These are phyloP conservation scores for Lumnitzera racemosa DNA, from an alignment of 345 rosid genomes.

Conservation along the genomic window DNA sequence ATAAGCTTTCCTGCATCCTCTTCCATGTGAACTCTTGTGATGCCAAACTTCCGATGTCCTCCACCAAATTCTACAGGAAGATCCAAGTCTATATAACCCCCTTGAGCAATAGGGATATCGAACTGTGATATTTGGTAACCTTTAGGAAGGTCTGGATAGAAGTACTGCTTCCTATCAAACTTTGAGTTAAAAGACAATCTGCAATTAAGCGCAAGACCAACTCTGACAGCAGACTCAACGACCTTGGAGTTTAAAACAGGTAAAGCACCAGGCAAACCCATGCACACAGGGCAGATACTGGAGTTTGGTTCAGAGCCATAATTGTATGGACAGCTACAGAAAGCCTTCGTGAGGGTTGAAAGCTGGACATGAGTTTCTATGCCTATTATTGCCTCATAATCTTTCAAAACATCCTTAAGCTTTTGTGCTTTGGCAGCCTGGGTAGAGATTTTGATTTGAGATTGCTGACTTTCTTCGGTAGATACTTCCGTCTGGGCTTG, in stretches of 20 bases:
- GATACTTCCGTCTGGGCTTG: conserved; percentile 32
- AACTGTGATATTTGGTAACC: conserved; percentile 96
- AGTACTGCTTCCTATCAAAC: conserved; percentile 94
- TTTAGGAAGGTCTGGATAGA: conserved; percentile 95
- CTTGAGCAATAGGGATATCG: conserved; percentile 80
- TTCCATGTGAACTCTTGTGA: conserved; percentile 97
- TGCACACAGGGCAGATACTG: conserved; percentile 76
- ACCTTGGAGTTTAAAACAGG: conserved; percentile 84
- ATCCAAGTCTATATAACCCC: conserved; percentile 77
- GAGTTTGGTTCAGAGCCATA: conserved; percentile 76
- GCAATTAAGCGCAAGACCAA: conserved; percentile 89
- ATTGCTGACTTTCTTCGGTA: conserved; percentile 41
- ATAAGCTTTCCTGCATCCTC: conserved; percentile 95
- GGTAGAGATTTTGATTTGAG: conserved; percentile 36
- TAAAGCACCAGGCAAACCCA: conserved; percentile 96
- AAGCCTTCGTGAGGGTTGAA: conserved; percentile 79
- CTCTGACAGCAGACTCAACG: conserved; percentile 70
- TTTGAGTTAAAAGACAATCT: conserved; percentile 70
- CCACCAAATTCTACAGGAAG: conserved; percentile 89
- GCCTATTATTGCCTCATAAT: conserved; percentile 82
- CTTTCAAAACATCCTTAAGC: conserved; percentile 41
- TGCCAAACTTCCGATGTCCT: conserved; percentile 79
- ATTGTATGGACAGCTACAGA: conserved; percentile 78
- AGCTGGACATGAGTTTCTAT: conserved; percentile 97
- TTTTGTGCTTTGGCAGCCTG: conserved; percentile 28